A percentile compares a stretch with the other conserved stretches of the same genome.
Evolutionary conservation across 768 basidiomycete species (phyloP).

Genomic region (Suillus clintonianus): DNA sequence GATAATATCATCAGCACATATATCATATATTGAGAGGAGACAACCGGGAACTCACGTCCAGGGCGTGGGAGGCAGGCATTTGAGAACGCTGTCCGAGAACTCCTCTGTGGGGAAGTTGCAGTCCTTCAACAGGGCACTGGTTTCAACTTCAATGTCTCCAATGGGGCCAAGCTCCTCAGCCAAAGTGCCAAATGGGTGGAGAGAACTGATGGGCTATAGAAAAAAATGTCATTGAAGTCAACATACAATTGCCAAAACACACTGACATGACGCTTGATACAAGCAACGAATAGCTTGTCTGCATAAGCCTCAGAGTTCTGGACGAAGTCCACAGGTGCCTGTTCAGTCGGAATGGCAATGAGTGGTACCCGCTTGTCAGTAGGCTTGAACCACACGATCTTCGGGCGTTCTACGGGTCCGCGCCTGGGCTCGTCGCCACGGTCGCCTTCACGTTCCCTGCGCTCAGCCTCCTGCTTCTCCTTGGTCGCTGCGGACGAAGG

Average conservation of each 20-base stretch:
- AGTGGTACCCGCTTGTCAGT: conserved; percentile 98
- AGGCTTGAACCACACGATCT: conserved; percentile 99
- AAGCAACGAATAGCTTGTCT: conserved; percentile 92
- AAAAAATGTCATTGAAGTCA: conserved; percentile 20
- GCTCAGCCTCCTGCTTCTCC: conserved; percentile 97
- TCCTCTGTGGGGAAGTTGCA: conserved; percentile 99
- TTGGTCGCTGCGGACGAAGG: conserved; percentile 97
- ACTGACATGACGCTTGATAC: conserved; percentile 96
- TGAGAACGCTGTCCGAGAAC: conserved; percentile 91
- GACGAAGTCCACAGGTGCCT: conserved; percentile 94
- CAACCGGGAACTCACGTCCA: conserved; percentile 66
- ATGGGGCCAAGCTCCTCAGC: conserved; percentile 98
- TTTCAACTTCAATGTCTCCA: conserved; percentile 98
- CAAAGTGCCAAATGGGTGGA: conserved; percentile 97
- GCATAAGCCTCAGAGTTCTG: conserved; percentile 91
- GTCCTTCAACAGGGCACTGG: conserved; percentile 94
- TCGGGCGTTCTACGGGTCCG: conserved; percentile 83
- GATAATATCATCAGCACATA: conserved; percentile 13
- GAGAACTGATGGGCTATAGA: conserved; percentile 82
- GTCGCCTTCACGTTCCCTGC: conserved; percentile 95
- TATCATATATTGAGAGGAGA: neutral
- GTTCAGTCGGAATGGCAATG: conserved; percentile 98
- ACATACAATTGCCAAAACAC: conserved; percentile 7
- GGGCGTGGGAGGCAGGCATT: conserved; percentile 94
- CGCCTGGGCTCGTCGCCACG: conserved; percentile 82